Evolutionary conservation across 768 basidiomycete species (phyloP), one percentile per base, ranked within the genome.

Genomic region (Auricularia heimuer): DNA sequence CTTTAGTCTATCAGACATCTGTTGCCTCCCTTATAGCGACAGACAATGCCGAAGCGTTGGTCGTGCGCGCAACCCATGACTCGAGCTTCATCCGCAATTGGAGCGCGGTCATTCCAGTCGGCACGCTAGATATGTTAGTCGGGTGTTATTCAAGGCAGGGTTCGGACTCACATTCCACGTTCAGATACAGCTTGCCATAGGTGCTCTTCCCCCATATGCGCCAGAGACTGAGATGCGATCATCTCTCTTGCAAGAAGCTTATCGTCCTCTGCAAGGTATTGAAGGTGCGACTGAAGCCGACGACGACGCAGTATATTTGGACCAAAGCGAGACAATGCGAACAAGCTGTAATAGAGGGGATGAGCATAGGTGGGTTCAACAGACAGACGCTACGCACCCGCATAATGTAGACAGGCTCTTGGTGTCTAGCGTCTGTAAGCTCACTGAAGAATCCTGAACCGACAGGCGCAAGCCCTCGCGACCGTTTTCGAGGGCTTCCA

Each of bases 231-330:
- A 7, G 29, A 11, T 12, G 14, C 8, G 16, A 24, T 24, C 24
- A 60, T 21, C 29, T 60, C 56, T 7, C 18, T 35, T 14, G 24
- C 24, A 6, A 60, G 24, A 18, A n/a, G 24, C 14, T 18, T 14
- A 24, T 94, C 92, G 68, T 94, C 92, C 61, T 78, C 72, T 1
- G 80, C 72, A 65, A 93, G 64, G 16, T 70, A 66, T 36, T 64
- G 67, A 64, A 84, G 51, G 68, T 77, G 77, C 34, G 73, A 73
- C 66, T 72, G 70, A 64, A 83, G 70, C 51, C 78, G 76, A 65
- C 74, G 72, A 33, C 64, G 65, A 47, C 75, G 72, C n/a, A 77
- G 66, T 35, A 70, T 44, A 33, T 71, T 62, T 18, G 78, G 76
- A 79, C 71, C 75, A 78, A 11, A 75, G 75, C 3, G 77, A 70